phyloP scores from a whole-genome alignment of 352 stramenopile species.

The Globisporangium mamillatum region DNA sequence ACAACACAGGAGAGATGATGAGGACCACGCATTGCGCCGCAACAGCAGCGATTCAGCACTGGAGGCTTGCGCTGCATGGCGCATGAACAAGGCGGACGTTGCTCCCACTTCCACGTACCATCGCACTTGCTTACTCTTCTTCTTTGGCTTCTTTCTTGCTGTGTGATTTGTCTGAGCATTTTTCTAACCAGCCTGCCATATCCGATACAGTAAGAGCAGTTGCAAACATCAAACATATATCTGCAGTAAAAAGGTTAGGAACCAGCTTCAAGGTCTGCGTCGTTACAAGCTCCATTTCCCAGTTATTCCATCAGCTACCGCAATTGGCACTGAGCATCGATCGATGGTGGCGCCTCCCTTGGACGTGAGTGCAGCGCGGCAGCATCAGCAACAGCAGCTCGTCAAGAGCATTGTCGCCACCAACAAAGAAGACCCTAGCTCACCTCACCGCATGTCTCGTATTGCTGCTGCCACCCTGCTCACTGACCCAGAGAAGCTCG shows the following conservation, averaged over 20 bases:
- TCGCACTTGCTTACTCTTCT: neutral
- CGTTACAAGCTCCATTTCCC: constrained; percentile 8
- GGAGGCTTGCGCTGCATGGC: neutral
- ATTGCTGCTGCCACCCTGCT: neutral
- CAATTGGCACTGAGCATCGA: neutral
- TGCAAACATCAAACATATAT: neutral
- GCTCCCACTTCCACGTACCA: neutral
- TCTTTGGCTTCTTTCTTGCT: neutral
- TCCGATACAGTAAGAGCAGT: neutral
- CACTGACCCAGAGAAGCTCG: constrained; percentile 3
- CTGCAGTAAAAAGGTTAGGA: neutral
- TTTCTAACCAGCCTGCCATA: neutral
- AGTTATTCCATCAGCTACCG: neutral
- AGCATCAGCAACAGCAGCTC: neutral
- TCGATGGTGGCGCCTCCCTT: neutral
- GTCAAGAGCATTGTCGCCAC: neutral
- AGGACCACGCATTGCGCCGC: neutral
- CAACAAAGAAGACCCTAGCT: neutral
- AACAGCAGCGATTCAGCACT: neutral
- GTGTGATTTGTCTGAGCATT: neutral
- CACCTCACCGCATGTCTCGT: neutral
- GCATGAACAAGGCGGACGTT: neutral
- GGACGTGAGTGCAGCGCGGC: neutral
- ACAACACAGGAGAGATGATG: neutral
- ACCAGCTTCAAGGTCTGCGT: neutral